phyloP scores from a whole-genome alignment of 2,329 filamentous ascomycete genomes.

The Alternaria arbusti region DNA sequence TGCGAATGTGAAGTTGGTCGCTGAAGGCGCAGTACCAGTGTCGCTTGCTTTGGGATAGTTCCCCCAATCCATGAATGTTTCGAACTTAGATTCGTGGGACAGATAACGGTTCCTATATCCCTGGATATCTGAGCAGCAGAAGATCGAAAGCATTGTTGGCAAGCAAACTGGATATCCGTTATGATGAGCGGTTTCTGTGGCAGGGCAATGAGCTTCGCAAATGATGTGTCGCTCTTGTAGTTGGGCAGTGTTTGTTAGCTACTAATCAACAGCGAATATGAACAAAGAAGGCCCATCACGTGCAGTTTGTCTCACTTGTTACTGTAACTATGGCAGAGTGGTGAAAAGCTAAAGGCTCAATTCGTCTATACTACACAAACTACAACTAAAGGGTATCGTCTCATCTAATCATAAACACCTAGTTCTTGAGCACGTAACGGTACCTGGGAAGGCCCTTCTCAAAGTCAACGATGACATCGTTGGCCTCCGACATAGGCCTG shows the following conservation, averaged over 20 bases:
- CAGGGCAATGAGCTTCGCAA: not conserved
- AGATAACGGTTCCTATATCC: slow-evolving; percentile 19
- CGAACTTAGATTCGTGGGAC: slow-evolving; percentile 33
- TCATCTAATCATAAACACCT: not conserved
- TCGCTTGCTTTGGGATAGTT: slow-evolving; percentile 24
- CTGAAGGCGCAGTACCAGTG: not conserved
- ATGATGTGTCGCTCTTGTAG: not conserved
- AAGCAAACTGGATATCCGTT: not conserved
- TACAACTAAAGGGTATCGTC: slow-evolving; percentile 11
- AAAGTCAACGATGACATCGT: slow-evolving; percentile 48
- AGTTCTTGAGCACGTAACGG: slow-evolving; percentile 48
- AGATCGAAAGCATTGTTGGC: slow-evolving; percentile 24
- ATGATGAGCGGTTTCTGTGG: not conserved
- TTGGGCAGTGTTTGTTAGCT: not conserved
- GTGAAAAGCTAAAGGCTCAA: not conserved
- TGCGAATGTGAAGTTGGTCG: slow-evolving; percentile 17
- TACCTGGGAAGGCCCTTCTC: slow-evolving; percentile 51
- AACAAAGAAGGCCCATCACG: too few relatives aligned
- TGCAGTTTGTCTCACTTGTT: too few relatives aligned
- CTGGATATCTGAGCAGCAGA: slow-evolving; percentile 23
- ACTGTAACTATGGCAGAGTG: too few relatives aligned
- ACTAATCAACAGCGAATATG: not conserved
- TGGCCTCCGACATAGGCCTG: slow-evolving; percentile 49
- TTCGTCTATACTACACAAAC: not conserved
- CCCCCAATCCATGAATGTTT: slow-evolving; percentile 40